Evolutionary conservation across 1,284 basidiomycete genomes (phyloP).

Genomic region (Cryptococcus neoformans): DNA sequence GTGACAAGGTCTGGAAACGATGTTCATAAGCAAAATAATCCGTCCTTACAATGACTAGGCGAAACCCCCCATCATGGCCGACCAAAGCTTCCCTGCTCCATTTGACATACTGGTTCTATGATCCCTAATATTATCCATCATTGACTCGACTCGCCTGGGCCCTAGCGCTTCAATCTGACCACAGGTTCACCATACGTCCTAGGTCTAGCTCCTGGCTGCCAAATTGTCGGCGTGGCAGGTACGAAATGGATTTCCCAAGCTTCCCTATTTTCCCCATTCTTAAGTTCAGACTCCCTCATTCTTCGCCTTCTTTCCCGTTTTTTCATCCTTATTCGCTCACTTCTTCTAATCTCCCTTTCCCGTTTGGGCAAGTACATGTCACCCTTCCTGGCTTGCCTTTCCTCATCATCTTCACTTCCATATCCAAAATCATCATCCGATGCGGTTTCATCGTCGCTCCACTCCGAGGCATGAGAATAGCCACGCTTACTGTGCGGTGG

Average conservation of each 20-base stretch:
- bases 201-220: conserved; percentile 33
- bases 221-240: conserved; percentile 29
- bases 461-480: conserved; percentile 26
- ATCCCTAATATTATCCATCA: no score
- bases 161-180: conserved; percentile 17
- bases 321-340: conserved; percentile 24
- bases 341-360: conserved; percentile 24
- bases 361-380: conserved; percentile 34
- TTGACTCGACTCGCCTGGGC: no score
- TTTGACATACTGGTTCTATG: no score
- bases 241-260: conserved; percentile 41
- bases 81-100: no score
- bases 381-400: conserved; percentile 15
- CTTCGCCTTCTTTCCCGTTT: conserved; percentile 21
- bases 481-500: conserved; percentile 20
- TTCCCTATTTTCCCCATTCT: conserved; percentile 9
- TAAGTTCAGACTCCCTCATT: conserved; percentile 11
- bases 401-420: conserved; percentile 17
- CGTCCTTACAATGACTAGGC: no score
- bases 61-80: no score
- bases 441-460: conserved; percentile 18
- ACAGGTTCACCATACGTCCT: conserved; percentile 39
- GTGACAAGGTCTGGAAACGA: no score
- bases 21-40: no score
- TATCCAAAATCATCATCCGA: conserved; percentile 10